Base-by-base conservation (phyloP, 2,329 filamentous ascomycete species). In the Diaporthe caulivora region DNA sequence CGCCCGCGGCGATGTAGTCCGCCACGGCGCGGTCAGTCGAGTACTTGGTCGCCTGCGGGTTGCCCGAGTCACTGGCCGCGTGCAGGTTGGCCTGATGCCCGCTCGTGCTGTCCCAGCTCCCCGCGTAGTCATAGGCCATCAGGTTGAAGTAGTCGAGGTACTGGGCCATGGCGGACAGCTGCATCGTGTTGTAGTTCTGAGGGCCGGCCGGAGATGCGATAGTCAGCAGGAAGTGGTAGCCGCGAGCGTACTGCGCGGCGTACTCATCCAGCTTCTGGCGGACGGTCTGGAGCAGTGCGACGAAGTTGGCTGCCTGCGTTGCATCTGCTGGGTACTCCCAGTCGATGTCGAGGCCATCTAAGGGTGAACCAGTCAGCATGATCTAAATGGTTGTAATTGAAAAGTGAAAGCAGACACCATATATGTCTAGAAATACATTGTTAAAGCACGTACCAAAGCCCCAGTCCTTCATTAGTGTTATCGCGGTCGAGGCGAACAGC, bases 1-100 rank as follows among this genome's bases (percentile, higher is more conserved):
- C 89, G 9, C 91, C 92, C 5, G 88, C 87, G 0, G 84, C 81
- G 42, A 91, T 82, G 82, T 97, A 97, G 71, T 88, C 90, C 5
- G 86, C 80, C 55, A 97, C 83, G 3, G 93, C 93, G 24, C 85
- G 82, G 42, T 92, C 86, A 2, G 92, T 92, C 79, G 88, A 92
- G 85, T 92, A 96, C 0, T 92, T 92, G 0, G 94, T 96, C 34
- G 87, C 85, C 7, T 81, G 77, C 0, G 91, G 87, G 78, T 90
- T 89, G 7, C 82, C 77, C 1, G 81, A 78, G 60, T 88, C 91
- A 47, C 62, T 67, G 31, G 62, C 62, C 4, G 86, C 80, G 80
- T 90, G 93, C 6, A 97, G 80, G 79, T 97, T 97, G 7, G 94
- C 90, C 78, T 92, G 88, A 82, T 97, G 93, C 1, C 91, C 93